phyloP scores from a whole-genome alignment of 208 protist species.

The Acanthamoeba royreba region DNA sequence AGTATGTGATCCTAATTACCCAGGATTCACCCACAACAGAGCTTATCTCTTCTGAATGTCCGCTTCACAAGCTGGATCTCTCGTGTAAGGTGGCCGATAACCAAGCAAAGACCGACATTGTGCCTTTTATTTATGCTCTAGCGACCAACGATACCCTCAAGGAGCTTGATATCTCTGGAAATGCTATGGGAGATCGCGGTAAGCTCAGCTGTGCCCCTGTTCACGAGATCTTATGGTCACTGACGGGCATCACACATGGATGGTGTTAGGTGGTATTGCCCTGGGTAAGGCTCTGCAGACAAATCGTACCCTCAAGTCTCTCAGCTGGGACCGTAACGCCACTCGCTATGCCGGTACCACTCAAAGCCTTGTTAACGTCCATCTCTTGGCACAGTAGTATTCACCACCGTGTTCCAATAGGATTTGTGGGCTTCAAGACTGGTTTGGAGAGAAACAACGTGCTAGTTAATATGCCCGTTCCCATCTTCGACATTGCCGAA shows the following conservation, averaged over 20 bases:
- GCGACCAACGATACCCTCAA: slow-evolving; percentile 59
- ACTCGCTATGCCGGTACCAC: neutral
- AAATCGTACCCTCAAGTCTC: slow-evolving; percentile 62
- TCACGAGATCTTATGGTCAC: no score
- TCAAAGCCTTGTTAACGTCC: neutral
- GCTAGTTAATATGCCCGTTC: slow-evolving; percentile 61
- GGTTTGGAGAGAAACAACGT: slow-evolving; percentile 65
- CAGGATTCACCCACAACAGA: neutral
- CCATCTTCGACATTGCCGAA: slow-evolving; percentile 56
- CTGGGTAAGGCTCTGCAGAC: slow-evolving; percentile 69
- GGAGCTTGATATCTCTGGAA: slow-evolving; percentile 62
- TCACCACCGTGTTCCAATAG: neutral
- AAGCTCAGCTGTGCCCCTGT: no score
- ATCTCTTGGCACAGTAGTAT: slow-evolving; percentile 30
- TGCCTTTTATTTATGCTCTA: slow-evolving; percentile 66
- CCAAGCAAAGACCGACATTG: slow-evolving; percentile 49
- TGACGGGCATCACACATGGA: no score
- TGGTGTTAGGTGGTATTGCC: slow-evolving; percentile 55
- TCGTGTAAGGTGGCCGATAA: neutral
- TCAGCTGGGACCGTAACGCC: slow-evolving; percentile 63
- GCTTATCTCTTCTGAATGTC: neutral
- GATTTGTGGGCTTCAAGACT: slow-evolving; percentile 54
- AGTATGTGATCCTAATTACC: neutral
- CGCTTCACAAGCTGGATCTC: neutral
- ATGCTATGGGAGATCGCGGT: slow-evolving; percentile 66